Base-by-base conservation (phyloP, 257 asterid genomes). In the Nicotiana obtusifolia region DNA sequence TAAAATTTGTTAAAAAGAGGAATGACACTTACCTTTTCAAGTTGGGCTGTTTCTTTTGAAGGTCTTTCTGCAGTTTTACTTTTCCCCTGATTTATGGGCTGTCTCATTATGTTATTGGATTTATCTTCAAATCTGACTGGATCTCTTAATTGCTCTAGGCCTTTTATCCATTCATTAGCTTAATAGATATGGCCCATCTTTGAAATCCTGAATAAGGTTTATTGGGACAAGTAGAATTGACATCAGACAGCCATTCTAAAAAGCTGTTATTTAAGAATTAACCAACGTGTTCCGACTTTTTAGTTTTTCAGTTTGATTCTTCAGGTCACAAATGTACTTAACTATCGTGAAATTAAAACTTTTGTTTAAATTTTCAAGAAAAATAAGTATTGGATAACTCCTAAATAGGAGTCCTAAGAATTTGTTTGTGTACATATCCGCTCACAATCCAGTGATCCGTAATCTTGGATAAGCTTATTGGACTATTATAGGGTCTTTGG, bases 241-340 rank as follows among this genome's bases (percentile, higher is more conserved):
- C 10, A 37, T 2, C 0, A 7, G 1, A 2, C 7, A 37, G 10
- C 10, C 10, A 37, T 0, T 37, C 10, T 7, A 37, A 7, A 7
- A 0, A 10, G 2, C 0, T 37, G 2, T 1, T 37, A 37, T 7
- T 37, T 37, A 7, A 7, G 10, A 37, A 37, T 37, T 37, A 37
- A 0, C 0, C 0, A 37, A 37, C 7, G 0, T 7, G 0, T 7
- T 37, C 0, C 1, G 10, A 37, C 2, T 37, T 7, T 37, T 7
- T 1, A 7, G 2, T 37, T 37, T 37, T 35, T 0, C 3, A 0
- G 0, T 7, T 37, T 37, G 7, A 37, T 7, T 37, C 1, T 37
- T 37, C 47, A 0, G 10, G 47, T 0, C 10, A 37, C 10, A 37
- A 7, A 1, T 37, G 47, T 37, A 1, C 41, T 37, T 10, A 37